phyloP scores from a whole-genome alignment of 179 eudicot genomes.

The Beta macrorhiza region DNA sequence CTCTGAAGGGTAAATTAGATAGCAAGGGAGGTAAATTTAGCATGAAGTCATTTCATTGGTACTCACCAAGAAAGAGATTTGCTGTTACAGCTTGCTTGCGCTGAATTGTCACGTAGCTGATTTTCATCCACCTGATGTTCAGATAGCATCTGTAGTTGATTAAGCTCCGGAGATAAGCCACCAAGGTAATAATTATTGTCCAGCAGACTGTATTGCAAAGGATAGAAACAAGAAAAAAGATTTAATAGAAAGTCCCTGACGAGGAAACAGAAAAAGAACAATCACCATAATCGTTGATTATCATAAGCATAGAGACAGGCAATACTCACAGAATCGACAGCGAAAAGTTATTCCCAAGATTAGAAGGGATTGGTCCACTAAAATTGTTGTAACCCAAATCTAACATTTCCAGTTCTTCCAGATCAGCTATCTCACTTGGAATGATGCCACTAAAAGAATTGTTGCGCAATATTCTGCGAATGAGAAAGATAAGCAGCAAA shows the following conservation, averaged over 20 bases:
- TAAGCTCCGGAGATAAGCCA: constrained; percentile 48
- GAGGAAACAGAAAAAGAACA: background rate
- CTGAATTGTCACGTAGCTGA: constrained; percentile 28
- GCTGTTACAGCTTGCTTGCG: constrained; percentile 27
- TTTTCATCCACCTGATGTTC: constrained; percentile 50
- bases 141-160: constrained; percentile 46
- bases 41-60: constrained; percentile 5
- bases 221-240: background rate
- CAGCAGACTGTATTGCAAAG: constrained; percentile 45
- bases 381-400: constrained; percentile 71
- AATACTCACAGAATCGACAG: constrained; percentile 56
- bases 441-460: constrained; percentile 60
- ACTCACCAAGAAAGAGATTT: constrained; percentile 42
- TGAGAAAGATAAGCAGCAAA: constrained; percentile 13
- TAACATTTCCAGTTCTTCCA: constrained; percentile 58
- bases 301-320: background rate
- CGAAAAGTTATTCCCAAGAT: constrained; percentile 48
- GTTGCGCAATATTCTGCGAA: constrained; percentile 59
- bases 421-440: constrained; percentile 50
- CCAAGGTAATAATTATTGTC: constrained; percentile 45
- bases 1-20: background rate
- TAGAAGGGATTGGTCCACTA: constrained; percentile 52
- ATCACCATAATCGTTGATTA: background rate
- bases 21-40: background rate
- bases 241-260: background rate